Percentiles rank a stretch among this genome's conserved stretches.
Conservation (phyloP, 1,139 yeast species). For the Yamadazyma sp. region DNA sequence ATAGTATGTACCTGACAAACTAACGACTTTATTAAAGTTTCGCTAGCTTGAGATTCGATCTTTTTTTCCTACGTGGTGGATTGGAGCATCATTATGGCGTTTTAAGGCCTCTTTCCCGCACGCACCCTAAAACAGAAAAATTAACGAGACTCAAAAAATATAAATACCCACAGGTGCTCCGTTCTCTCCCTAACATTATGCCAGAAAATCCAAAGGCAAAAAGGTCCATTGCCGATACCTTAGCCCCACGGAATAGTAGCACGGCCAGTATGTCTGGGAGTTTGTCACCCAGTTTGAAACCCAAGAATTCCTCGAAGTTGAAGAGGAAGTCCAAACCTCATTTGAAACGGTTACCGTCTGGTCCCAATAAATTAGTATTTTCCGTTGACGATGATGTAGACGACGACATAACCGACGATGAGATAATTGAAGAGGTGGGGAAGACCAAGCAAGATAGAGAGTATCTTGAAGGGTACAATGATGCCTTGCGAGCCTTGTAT, state of each 20-base stretch:
- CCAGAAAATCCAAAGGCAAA: slow-evolving; percentile 6
- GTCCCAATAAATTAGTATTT: slow-evolving; percentile 43
- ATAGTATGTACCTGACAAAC: background rate
- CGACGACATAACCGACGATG: slow-evolving; percentile 54
- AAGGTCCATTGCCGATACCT: slow-evolving; percentile 1
- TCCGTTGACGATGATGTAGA: slow-evolving; percentile 72
- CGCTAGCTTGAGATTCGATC: too few species aligned
- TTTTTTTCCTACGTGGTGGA: too few species aligned
- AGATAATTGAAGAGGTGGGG: slow-evolving; percentile 18
- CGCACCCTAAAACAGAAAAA: background rate
- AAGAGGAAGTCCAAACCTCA: slow-evolving; percentile 22
- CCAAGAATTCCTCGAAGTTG: slow-evolving; percentile 16
- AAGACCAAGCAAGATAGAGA: slow-evolving; percentile 45
- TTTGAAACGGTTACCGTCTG: slow-evolving; percentile 24
- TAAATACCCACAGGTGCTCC: background rate
- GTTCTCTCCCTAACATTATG: slow-evolving; percentile 2
- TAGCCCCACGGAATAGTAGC: background rate
- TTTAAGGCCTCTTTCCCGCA: background rate
- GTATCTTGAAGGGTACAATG: slow-evolving; percentile 70
- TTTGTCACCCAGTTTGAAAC: slow-evolving; percentile 16
- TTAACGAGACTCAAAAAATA: background rate
- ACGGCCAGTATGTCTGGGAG: slow-evolving; percentile 2
- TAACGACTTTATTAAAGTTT: background rate
- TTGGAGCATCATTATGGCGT: background rate
- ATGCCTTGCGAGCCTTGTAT: slow-evolving; percentile 54